Base-by-base conservation (phyloP, 169 alveolate species). In the Eimeria necatrix region DNA sequence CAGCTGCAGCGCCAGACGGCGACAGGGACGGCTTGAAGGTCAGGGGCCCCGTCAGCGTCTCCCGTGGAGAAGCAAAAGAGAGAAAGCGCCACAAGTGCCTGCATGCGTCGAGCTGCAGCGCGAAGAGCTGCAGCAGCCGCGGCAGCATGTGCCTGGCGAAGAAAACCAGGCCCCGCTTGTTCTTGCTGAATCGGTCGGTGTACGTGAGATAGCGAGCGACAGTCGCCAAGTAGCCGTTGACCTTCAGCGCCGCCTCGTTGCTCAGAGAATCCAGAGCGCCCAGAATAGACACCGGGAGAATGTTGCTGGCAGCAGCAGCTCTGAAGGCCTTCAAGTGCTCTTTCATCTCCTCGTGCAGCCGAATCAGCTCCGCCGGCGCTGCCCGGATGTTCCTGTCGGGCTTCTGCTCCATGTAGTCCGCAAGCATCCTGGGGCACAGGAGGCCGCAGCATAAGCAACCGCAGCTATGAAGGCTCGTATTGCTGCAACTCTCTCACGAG, bases 101-200 rank as follows among this genome's bases (percentile, higher is more conserved):
- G 24, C 87, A 76, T 8, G 87, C 87, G 24, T 76, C 87, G 9
- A 76, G 87, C 87, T 76, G 87, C 8, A 76, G 26, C 18, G 87
- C 87, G 18, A 90, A 41, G 6, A 90, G 32, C 89, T 90, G 61
- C 78, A 90, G 76, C 26, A 90, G 32, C 22, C 76, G 51, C 32
- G 94, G 94, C 41, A 90, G 89, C 87, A 68, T 59, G 41, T 90
- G 80, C 88, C 83, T 51, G 9, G 86, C 89, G 26, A 90, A 90
- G 64, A 90, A 90, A 26, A 74, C 48, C 26, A 90, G 64, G 4
- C 88, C 94, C 68, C 94, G n/a, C 80, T 74, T 90, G 46, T 90
- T 90, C 64, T 74, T 90, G 6, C 24, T 41, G n/a, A 90, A 90
- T 7, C 94, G 73, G 64, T 73, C 89, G 9, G n/a, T 48, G 20